phyloP scores from a whole-genome alignment of 257 asterid genomes.

The Coffea canephora region DNA sequence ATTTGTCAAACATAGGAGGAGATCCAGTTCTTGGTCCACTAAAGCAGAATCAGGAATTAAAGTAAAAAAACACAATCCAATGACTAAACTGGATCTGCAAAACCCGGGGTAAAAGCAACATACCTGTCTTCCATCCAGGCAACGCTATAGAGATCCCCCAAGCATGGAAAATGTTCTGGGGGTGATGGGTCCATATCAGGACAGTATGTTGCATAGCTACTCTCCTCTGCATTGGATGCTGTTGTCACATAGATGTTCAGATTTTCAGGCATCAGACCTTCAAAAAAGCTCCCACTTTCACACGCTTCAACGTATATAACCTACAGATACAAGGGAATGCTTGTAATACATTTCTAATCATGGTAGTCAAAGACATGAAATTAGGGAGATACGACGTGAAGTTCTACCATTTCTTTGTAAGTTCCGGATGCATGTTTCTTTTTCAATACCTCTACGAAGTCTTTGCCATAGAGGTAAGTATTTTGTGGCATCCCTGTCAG shows the following conservation, averaged over 20 bases:
- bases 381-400: neutral
- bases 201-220: conserved; percentile 91
- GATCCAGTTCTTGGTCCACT: neutral
- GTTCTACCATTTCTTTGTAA: conserved; percentile 73
- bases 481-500: conserved; percentile 70
- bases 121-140: conserved; percentile 99
- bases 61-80: neutral
- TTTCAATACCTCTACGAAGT: conserved; percentile 65
- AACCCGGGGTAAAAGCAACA: neutral
- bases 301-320: conserved; percentile 83
- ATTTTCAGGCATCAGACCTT: conserved; percentile 79
- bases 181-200: conserved; percentile 72
- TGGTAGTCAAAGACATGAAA: neutral
- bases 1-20: neutral
- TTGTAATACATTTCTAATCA: neutral
- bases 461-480: conserved; percentile 69
- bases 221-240: conserved; percentile 82
- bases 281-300: conserved; percentile 87
- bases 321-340: conserved; percentile 29
- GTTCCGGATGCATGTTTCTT: conserved; percentile 68
- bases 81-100: neutral
- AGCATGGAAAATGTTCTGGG: conserved; percentile 62
- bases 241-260: conserved; percentile 77
- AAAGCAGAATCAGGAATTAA: neutral
- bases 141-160: conserved; percentile 90